A percentile compares a stretch with the other conserved stretches of the same genome.
These are phyloP conservation scores for Marasmius fiardii DNA, from an alignment of 1,284 basidiomycete genomes.

Conservation along the genomic window DNA sequence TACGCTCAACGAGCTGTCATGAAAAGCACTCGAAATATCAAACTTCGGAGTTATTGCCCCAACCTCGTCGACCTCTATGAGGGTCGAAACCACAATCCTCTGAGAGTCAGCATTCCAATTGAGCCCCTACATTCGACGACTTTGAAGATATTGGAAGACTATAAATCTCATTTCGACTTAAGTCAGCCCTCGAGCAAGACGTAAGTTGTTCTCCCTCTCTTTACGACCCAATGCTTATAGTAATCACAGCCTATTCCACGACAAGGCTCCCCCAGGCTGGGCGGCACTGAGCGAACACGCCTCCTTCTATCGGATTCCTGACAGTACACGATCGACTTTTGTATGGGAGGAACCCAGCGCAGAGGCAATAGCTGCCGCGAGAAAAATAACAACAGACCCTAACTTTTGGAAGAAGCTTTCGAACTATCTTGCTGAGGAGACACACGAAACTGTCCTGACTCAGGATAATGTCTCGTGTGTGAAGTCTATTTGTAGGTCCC, in stretches of 20 bases:
- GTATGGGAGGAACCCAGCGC: slow-evolving; percentile 54
- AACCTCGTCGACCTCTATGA: slow-evolving; percentile 57
- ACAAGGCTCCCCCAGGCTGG: slow-evolving; percentile 60
- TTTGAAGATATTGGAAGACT: slow-evolving; percentile 49
- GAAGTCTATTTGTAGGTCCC: slow-evolving; percentile 65
- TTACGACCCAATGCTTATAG: not conserved
- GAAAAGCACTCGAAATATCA: slow-evolving; percentile 67
- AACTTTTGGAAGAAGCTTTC: slow-evolving; percentile 62
- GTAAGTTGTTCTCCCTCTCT: slow-evolving; percentile 32
- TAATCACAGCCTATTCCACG: slow-evolving; percentile 42
- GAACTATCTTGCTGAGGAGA: slow-evolving; percentile 65
- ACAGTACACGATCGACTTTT: slow-evolving; percentile 44
- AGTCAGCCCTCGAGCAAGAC: slow-evolving; percentile 31
- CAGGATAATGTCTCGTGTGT: slow-evolving; percentile 70
- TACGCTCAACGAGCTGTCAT: slow-evolving; percentile 68
- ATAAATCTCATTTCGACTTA: slow-evolving; percentile 39
- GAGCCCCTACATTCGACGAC: slow-evolving; percentile 58
- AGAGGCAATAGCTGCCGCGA: slow-evolving; percentile 44
- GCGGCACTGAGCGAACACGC: slow-evolving; percentile 49
- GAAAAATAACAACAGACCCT: slow-evolving; percentile 37
- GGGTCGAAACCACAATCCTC: slow-evolving; percentile 52
- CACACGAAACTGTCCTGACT: slow-evolving; percentile 52
- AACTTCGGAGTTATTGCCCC: slow-evolving; percentile 71
- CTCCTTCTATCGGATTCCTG: slow-evolving; percentile 45
- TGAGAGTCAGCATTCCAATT: slow-evolving; percentile 49